Evolutionary conservation across 306 rosid genomes (phyloP), one percentile per base, ranked within the genome.

Genomic region (Cotoneaster glaucophyllus): DNA sequence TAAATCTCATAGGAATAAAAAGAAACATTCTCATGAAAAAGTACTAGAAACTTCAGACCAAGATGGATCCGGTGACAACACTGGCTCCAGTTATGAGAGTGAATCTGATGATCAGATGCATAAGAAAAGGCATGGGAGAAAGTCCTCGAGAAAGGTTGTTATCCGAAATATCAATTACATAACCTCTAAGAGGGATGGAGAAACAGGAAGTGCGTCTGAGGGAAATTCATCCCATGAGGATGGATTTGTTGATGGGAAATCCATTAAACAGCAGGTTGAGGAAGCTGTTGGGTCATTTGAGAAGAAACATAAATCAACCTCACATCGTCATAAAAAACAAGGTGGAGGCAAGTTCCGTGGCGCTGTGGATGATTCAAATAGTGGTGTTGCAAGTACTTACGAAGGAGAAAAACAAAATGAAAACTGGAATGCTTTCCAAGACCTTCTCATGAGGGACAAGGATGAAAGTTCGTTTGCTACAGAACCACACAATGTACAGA

Each of bases 131-230:
- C 87, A 84, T 12, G 87, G 92, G 69, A 90, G 83, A 85, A 92
- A 88, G 84, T 83, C 96, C 79, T 88, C 97, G 2, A 86, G 99
- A 85, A 90, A 86, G 80, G 99, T 96, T 53, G 97, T 92, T 62
- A 96, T 96, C 66, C 99, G 98, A 52, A 96, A 96, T 83, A 96
- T 96, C 71, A 96, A 96, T 77, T 96, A 96, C 83, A 96, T 96
- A 77, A 90, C 96, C 73, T 90, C 98, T 39, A 92, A 87, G 57
- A 85, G 87, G 80, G 93, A 94, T 74, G 97, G 89, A 63, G 96
- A 86, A 70, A 85, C 78, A 73, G 91, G 87, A 70, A 86, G 88
- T 77, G 25, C 9, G 79, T 86, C 97, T 4, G 96, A 95, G 43
- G 97, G 74, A 59, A 85, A 80, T 82, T 80, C 87, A 67, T 90